Conservation (phyloP, 176 grass and related monocot genomes). For the Oryza coarctata region DNA sequence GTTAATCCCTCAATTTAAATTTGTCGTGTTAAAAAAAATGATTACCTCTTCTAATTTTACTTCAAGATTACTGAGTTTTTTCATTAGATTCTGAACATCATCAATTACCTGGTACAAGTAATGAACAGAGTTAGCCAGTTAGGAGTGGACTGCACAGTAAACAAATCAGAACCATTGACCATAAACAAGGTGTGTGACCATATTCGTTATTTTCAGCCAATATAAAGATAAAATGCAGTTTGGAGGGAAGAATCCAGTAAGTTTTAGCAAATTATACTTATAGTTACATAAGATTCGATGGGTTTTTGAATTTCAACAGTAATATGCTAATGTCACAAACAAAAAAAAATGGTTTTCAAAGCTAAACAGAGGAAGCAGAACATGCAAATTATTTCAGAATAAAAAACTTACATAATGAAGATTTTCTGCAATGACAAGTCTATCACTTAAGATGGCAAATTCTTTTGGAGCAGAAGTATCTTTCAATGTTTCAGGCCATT, state of each 20-base stretch:
- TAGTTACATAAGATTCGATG: not conserved
- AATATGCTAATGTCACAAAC: not conserved
- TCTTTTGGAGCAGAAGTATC: conserved; percentile 33
- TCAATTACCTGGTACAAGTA: conserved; percentile 53
- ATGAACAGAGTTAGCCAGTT: conserved; percentile 11
- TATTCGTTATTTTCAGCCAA: conserved; percentile 1
- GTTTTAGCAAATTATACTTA: not conserved
- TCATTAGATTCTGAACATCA: conserved; percentile 64
- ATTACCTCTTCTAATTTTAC: conserved; percentile 73
- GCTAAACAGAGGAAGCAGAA: not conserved
- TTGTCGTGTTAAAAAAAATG: not conserved
- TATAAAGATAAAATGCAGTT: conserved; percentile 6
- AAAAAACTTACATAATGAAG: conserved; percentile 49
- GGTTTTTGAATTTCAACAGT: not conserved
- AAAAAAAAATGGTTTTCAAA: not conserved
- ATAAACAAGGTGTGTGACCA: not conserved
- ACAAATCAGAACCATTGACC: not conserved
- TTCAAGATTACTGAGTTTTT: conserved; percentile 64
- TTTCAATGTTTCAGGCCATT: conserved; percentile 29
- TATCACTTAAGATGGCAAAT: conserved; percentile 29
- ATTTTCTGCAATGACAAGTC: conserved; percentile 31
- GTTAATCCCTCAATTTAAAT: not conserved
- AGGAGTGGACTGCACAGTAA: not conserved
- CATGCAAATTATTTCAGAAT: conserved; percentile 5
- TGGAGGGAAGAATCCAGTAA: not conserved